A percentile compares a stretch with the other conserved stretches of the same genome.
phyloP scores from a whole-genome alignment of 2,329 filamentous ascomycete species.

The Volutella citrinella region DNA sequence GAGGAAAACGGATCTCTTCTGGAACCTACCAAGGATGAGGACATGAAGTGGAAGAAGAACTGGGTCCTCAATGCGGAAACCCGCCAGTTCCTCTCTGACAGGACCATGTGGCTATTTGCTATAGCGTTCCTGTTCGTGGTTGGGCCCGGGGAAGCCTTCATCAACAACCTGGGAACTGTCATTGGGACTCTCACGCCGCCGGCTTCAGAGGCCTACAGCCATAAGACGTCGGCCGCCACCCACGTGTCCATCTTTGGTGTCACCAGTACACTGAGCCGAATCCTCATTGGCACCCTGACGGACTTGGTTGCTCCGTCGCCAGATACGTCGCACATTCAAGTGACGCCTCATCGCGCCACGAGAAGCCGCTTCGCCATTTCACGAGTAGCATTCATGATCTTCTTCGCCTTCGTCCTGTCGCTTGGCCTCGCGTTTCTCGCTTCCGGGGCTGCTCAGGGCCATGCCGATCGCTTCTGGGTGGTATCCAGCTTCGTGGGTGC shows the following conservation, averaged over 20 bases:
- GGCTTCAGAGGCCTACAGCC: constrained; percentile 37
- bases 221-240: constrained; percentile 66
- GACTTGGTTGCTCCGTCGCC: constrained; percentile 76
- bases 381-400: constrained; percentile 74
- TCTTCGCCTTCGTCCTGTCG: constrained; percentile 71
- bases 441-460: constrained; percentile 69
- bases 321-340: constrained; percentile 55
- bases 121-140: constrained; percentile 89
- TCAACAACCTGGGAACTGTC: constrained; percentile 95
- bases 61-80: constrained; percentile 93
- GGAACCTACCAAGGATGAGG: constrained; percentile 41
- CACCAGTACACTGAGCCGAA: constrained; percentile 83
- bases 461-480: constrained; percentile 77
- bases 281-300: constrained; percentile 85
- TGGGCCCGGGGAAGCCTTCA: constrained; percentile 94
- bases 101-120: constrained; percentile 94
- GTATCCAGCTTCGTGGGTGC: constrained; percentile 82
- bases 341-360: constrained; percentile 26
- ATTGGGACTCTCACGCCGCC: constrained; percentile 79
- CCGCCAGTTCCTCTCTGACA: constrained; percentile 76
- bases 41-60: constrained; percentile 70
- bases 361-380: constrained; percentile 60
- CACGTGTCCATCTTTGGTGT: constrained; percentile 92
- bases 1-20: constrained; percentile 42
- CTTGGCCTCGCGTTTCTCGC: constrained; percentile 76